phyloP scores from a whole-genome alignment of 2,329 filamentous ascomycete species.

The Apiospora phragmitis region DNA sequence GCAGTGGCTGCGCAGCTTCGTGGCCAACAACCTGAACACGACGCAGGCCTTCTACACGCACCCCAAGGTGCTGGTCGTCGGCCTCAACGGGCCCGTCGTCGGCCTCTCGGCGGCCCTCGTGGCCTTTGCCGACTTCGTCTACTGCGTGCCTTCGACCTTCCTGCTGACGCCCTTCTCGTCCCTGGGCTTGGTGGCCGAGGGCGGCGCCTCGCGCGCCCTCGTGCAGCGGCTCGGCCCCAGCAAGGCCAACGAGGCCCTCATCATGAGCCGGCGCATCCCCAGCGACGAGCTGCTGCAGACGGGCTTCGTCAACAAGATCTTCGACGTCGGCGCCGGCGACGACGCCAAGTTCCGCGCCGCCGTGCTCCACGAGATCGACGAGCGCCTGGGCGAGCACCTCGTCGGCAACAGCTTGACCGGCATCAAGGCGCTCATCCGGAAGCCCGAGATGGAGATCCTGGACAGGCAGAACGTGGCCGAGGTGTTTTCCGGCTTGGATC shows the following conservation, averaged over 20 bases:
- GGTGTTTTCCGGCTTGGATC: constrained; percentile 80
- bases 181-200: constrained; percentile 87
- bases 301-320: constrained; percentile 86
- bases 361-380: constrained; percentile 79
- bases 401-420: constrained; percentile 75
- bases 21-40: constrained; percentile 83
- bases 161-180: constrained; percentile 90
- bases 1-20: constrained; percentile 70
- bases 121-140: constrained; percentile 88
- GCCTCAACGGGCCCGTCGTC: constrained; percentile 88
- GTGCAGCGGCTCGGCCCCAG: constrained; percentile 76
- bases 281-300: constrained; percentile 71
- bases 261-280: constrained; percentile 81
- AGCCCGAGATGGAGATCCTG: constrained; percentile 69
- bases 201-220: constrained; percentile 76
- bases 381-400: constrained; percentile 77
- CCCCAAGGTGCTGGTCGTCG: constrained; percentile 88
- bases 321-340: constrained; percentile 57
- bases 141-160: constrained; percentile 78
- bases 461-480: constrained; percentile 80
- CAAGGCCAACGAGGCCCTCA: constrained; percentile 87
- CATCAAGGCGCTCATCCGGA: constrained; percentile 82
- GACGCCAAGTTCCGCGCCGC: constrained; percentile 67
- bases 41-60: constrained; percentile 91
- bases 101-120: constrained; percentile 84